Evolutionary conservation across 768 basidiomycete genomes (phyloP), one percentile per base, ranked within the genome.

Genomic region (Pholiota microspora): DNA sequence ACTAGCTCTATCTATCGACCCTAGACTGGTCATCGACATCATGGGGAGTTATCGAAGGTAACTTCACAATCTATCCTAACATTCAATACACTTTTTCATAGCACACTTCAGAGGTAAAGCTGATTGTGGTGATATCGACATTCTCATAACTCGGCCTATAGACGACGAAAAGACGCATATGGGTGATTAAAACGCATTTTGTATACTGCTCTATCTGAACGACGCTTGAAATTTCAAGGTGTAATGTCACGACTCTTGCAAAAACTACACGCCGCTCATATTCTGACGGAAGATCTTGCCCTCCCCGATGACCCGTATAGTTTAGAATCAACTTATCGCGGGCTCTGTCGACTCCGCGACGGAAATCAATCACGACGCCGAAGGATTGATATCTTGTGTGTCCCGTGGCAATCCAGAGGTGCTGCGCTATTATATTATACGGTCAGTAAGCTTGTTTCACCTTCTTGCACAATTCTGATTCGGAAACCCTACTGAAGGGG

Each of bases 351-450:
- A 32, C 62, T 86, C 2, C 82, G 83, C 13, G 59, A 69, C 24
- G 67, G 61, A 32, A 66, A 70, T 36, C 68, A 72, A 7, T 69
- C 73, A 3, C 74, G 73, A 28, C 80, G 78, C n/a, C 77, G 94
- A 25, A 73, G 94, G 38, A 92, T 98, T 35, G 94, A 96, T 64
- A 86, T 95, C 57, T 73, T 97, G 27, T 84, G 84, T 15, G 82
- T 95, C 1, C 92, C 94, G 1, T 94, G 86, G 80, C 69, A 72
- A 49, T 82, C 78, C 24, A 81, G 86, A 62, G 95, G 94, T 0
- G 94, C 89, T 1, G 93, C 94, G 0, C 69, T 94, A 49, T 71
- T 97, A n/a, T 97, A 97, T 68, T 97, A 93, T 66, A 96, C 94
- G 0, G 92, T 88, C 57, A 62, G 80, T 70, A 45, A 36, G 42